phyloP scores from a whole-genome alignment of 495 filamentous ascomycete species.

The Penicillium chermesinum region DNA sequence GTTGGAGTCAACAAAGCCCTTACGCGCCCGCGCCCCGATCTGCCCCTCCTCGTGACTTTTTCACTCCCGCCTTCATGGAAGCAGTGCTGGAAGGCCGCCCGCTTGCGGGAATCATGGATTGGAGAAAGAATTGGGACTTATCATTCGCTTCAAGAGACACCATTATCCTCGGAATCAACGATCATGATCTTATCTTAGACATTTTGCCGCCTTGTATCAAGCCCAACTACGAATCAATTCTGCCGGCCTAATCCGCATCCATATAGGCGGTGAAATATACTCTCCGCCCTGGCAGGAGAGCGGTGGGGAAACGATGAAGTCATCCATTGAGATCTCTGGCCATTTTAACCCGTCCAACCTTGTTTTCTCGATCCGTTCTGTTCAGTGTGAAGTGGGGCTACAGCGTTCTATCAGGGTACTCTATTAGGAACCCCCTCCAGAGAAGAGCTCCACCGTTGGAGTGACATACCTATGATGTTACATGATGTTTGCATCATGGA shows the following conservation, averaged over 20 bases:
- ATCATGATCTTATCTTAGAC: no score
- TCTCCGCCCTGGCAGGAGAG: neutral
- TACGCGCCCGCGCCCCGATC: neutral
- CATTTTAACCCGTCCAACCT: neutral
- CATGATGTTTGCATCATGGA: constrained; percentile 21
- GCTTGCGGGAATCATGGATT: no score
- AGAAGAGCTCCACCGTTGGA: neutral
- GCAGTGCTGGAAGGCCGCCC: no score
- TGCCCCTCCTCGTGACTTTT: constrained; percentile 22
- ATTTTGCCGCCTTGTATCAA: constrained; percentile 21
- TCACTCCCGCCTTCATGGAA: neutral
- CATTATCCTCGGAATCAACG: no score
- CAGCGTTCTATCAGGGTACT: neutral
- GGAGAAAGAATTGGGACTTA: no score
- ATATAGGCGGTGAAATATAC: no score
- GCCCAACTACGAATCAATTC: constrained; percentile 34
- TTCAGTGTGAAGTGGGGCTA: neutral
- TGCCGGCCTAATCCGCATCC: neutral
- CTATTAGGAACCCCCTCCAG: neutral
- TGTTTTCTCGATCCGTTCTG: neutral
- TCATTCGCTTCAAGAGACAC: no score
- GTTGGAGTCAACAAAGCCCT: neutral
- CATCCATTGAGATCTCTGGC: constrained; percentile 2
- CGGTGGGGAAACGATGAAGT: constrained; percentile 24
- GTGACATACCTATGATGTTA: constrained; percentile 41